phyloP scores from a whole-genome alignment of 108 stramenopile species.

The Schizochytrium sp. region DNA sequence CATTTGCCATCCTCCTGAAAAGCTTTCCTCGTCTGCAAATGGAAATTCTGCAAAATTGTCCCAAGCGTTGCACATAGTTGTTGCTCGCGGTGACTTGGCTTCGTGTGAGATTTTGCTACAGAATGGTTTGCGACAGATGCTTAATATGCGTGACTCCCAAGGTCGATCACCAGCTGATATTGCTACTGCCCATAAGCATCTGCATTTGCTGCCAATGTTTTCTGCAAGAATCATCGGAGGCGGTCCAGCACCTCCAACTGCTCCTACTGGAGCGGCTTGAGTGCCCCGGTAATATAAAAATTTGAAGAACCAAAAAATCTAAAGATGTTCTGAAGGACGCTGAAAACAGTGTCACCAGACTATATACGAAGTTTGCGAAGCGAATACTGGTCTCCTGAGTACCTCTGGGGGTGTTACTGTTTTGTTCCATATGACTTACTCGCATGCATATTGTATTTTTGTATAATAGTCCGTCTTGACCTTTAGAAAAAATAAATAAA shows the following conservation, averaged over 20 bases:
- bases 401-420: no score
- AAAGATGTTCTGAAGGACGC: no score
- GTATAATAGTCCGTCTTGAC: no score
- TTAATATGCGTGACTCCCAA: constrained; percentile 2
- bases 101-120: constrained; percentile 40
- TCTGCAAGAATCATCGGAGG: background rate
- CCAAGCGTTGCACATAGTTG: background rate
- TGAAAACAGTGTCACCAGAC: no score
- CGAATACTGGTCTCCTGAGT: no score
- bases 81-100: background rate
- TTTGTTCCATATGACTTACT: no score
- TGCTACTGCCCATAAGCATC: constrained; percentile 30
- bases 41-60: background rate
- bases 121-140: background rate
- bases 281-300: no score
- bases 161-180: constrained; percentile 33
- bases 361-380: no score
- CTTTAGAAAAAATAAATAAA: no score
- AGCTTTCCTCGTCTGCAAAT: no score
- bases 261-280: constrained; percentile 10
- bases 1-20: background rate
- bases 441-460: no score
- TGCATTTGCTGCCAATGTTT: background rate
- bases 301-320: no score
- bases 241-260: background rate